Base-by-base conservation (phyloP, 768 basidiomycete genomes). In the Rhodotorula diobovata region DNA sequence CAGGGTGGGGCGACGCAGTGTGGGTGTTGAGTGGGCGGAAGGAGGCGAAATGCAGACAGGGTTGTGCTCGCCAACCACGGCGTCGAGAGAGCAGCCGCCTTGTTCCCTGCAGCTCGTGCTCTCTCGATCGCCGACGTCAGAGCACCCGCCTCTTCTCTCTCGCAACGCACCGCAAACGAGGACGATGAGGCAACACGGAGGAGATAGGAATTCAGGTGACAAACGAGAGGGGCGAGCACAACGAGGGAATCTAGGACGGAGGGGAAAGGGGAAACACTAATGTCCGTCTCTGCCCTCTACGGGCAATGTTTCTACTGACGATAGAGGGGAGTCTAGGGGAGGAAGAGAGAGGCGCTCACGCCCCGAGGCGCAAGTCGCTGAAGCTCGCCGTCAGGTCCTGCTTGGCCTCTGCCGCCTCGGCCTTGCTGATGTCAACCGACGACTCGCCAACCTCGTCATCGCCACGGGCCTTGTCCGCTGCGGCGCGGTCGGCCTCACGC, bases 401-500 rank as follows among this genome's bases (percentile, higher is more conserved):
- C 39, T 60, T 61, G 56, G 58, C 61, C n/a, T 66, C 53, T 16
- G 55, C 28, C 39, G 32, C 55, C 34, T 56, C 34, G 37, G 37
- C 37, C 28, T 39, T 35, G 12, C 32, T 11, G 30, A 72, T 45
- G 35, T 62, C 55, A 51, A 75, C 70, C 23, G 67, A 69, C 25
- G 67, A 68, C 63, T 71, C 73, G n/a, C 67, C 73, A 9, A 75
- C 73, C 32, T 66, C 70, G 28, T 58, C 65, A 39, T 74, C 74
- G 15, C 74, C 74, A 6, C 71, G 71, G 0, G 64, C 46, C 55
- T 72, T 68, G 59, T 75, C 74, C 55, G 30, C 45, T 4, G 50
- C 74, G 16, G 64, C 58, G 15, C 58, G 76, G 55, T 76, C 79
- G 28, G 67, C 63, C 69, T 81, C 81, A n/a, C 78, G 78, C 73